Evolutionary conservation across 2,329 filamentous ascomycete genomes (phyloP).

Genomic region (Fusarium sacchari): DNA sequence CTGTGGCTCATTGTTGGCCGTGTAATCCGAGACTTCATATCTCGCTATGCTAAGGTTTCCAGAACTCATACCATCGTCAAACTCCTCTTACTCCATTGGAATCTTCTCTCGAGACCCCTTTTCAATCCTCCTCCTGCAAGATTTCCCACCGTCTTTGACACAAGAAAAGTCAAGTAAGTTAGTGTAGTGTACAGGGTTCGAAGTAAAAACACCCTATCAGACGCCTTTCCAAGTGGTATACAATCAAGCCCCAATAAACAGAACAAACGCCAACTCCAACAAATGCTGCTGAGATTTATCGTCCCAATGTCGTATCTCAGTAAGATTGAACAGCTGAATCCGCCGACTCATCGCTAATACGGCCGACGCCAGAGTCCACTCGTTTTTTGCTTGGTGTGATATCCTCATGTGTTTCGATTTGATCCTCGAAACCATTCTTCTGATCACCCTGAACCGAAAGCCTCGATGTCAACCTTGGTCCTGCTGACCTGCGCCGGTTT

Average conservation of each 20-base stretch:
- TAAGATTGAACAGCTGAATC: conserved; percentile 24
- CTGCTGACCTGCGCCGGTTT: conserved; percentile 46
- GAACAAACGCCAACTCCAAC: conserved; percentile 38
- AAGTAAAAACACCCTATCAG: conserved; percentile 12
- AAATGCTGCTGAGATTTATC: conserved; percentile 31
- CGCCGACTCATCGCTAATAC: conserved; percentile 44
- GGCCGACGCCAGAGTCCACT: conserved; percentile 49
- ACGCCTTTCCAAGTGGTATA: conserved; percentile 41
- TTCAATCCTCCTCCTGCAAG: neutral
- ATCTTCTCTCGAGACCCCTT: conserved; percentile 12
- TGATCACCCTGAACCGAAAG: conserved; percentile 36
- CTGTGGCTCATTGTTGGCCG: conserved; percentile 30
- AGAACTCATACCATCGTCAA: conserved; percentile 16
- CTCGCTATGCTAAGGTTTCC: conserved; percentile 19
- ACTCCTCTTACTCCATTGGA: neutral
- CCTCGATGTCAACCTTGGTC: conserved; percentile 35
- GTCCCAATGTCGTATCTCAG: conserved; percentile 2
- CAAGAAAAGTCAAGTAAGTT: conserved; percentile 26
- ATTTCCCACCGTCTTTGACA: conserved; percentile 19
- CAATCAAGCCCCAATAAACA: conserved; percentile 3
- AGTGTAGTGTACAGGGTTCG: conserved; percentile 40
- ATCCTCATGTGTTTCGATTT: conserved; percentile 28
- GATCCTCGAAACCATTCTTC: conserved; percentile 31
- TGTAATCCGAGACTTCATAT: conserved; percentile 31
- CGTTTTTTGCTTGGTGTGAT: conserved; percentile 44